Conservation (phyloP, 768 basidiomycete genomes). For the Lactifluus hygrophoroides region DNA sequence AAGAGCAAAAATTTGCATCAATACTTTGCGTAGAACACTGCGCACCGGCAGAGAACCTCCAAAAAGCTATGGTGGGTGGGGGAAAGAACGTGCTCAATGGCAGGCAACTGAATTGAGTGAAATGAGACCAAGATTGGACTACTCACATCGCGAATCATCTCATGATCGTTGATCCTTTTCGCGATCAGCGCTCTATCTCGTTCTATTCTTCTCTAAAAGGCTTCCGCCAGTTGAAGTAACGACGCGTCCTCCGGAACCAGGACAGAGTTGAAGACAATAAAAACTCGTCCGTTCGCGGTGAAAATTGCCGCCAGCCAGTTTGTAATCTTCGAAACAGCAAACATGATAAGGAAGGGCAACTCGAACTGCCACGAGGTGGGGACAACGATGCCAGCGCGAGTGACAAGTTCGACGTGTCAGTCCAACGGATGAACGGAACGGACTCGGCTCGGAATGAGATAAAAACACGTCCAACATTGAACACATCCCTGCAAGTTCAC, state of each 20-base stretch:
- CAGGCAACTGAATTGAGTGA: neutral
- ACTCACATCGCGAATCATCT: slow-evolving; percentile 10
- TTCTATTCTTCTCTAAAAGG: slow-evolving; percentile 2
- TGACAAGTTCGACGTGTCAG: neutral
- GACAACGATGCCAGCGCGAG: slow-evolving; percentile 12
- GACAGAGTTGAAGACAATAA: neutral
- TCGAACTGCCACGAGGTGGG: slow-evolving; percentile 6
- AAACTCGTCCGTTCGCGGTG: neutral
- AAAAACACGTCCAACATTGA: too few relatives aligned
- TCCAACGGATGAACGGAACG: neutral
- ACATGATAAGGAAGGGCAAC: neutral
- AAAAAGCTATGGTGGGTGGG: slow-evolving; percentile 9
- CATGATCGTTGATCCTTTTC: slow-evolving; percentile 1
- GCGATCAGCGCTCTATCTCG: neutral
- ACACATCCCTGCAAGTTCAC: too few relatives aligned
- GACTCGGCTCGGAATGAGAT: too few relatives aligned
- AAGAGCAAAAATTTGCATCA: slow-evolving; percentile 13
- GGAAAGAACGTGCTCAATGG: slow-evolving; percentile 3
- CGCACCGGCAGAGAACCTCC: slow-evolving; percentile 9
- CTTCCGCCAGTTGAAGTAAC: slow-evolving; percentile 14
- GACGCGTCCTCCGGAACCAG: slow-evolving; percentile 1
- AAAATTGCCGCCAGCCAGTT: neutral
- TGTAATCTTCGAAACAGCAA: neutral
- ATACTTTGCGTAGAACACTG: slow-evolving; percentile 8
- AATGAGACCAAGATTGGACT: neutral